Evolutionary conservation across 345 rosid genomes (phyloP), one percentile per base, ranked within the genome.

Genomic region (Acer yangbiense): DNA sequence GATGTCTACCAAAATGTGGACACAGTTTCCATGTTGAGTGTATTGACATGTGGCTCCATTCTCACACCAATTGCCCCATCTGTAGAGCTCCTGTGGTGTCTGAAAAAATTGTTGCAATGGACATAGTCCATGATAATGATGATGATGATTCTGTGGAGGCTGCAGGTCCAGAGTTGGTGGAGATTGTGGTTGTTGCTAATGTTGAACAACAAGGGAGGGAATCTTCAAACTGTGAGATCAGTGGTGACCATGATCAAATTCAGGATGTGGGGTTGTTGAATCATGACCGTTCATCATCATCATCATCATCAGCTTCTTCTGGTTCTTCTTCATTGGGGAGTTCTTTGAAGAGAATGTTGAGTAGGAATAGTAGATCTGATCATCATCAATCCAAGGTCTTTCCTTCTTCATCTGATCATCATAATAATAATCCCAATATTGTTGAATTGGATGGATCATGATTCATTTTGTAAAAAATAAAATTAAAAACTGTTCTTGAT

Each of bases 11-110:
- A 16, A 88, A 73, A 1, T 94, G 98, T 44, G 91, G 91, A 20
- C 98, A 94, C 75, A 79, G 80, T 44, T 94, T 94, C 75, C 98
- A 93, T 52, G 87, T 90, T 23, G 93, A 90, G 73, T 94, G 98
- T 70, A 88, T 94, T 54, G 97, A 93, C 35, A 93, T 84, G 90
- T 94, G 98, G 98, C 73, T 94, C 72, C 80, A 82, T 25, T 91
- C 93, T 73, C 93, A 91, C 73, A 73, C 89, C 1, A 91, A 80
- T 55, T 94, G 98, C 66, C 98, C 98, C 65, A 81, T 87, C 41
- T 94, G 98, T 79, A 80, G 98, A 75, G 85, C 86, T 75, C 81
- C 85, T 65, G 82, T 83, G 11, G 73, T 77, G 6, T 77, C 32
- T 46, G 85, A 68, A 8, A 78, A 65, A 9, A 77, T 9, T 72